phyloP scores from a whole-genome alignment of 495 filamentous ascomycete genomes.

The Tuber indicum region DNA sequence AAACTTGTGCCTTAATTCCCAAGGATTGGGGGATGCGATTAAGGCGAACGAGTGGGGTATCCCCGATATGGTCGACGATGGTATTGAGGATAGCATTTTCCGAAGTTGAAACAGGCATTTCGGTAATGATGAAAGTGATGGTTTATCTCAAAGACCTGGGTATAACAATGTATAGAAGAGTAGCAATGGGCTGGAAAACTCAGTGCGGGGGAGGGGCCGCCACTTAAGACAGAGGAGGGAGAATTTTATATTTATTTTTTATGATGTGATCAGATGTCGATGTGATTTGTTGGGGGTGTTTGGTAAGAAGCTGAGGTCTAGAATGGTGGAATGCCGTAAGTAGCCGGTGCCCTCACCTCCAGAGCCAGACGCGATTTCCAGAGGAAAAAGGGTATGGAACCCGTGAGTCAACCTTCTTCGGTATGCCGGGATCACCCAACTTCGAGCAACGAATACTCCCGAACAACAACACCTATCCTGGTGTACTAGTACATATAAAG shows the following conservation, averaged over 20 bases:
- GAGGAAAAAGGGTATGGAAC: background rate
- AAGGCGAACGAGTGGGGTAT: conserved; percentile 86
- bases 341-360: background rate
- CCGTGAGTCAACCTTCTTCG: too few species aligned
- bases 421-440: too few species aligned
- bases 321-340: background rate
- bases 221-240: background rate
- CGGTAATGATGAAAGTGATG: background rate
- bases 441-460: too few species aligned
- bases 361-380: background rate
- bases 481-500: too few species aligned
- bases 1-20: conserved; percentile 82
- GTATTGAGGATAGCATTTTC: conserved; percentile 7
- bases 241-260: conserved; percentile 1
- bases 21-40: conserved; percentile 85
- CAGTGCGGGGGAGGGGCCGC: background rate
- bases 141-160: background rate
- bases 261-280: background rate
- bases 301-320: background rate
- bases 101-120: background rate
- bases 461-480: too few species aligned
- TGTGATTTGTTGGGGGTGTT: background rate
- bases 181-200: background rate
- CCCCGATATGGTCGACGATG: conserved; percentile 60
- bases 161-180: background rate